phyloP scores from a whole-genome alignment of 345 rosid species.

The Physaria fendleri region DNA sequence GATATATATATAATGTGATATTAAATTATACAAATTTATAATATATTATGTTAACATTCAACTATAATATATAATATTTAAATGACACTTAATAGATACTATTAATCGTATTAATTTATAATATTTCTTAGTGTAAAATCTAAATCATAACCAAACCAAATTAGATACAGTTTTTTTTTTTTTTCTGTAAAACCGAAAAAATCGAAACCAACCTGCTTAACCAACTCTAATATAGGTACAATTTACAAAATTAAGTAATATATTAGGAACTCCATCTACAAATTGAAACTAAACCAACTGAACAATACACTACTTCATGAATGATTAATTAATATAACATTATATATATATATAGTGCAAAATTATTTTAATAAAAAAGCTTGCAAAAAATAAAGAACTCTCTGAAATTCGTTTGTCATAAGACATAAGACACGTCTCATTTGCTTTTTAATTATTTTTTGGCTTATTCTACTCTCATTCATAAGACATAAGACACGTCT shows the following conservation, averaged over 20 bases:
- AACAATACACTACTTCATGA: background rate
- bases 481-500: slow-evolving; percentile 5
- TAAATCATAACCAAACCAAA: no score
- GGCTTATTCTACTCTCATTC: background rate
- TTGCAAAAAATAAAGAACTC: background rate
- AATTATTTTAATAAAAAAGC: background rate
- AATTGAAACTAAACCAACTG: background rate
- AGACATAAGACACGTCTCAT: slow-evolving; percentile 7
- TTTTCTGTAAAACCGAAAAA: no score
- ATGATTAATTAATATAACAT: no score
- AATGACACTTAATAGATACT: no score
- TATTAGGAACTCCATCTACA: background rate
- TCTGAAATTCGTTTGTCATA: background rate
- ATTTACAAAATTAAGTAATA: background rate
- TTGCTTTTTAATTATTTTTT: background rate
- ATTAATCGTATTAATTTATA: no score
- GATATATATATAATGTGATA: no score
- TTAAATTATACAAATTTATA: no score
- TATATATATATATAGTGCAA: background rate
- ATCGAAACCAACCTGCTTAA: no score
- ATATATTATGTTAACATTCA: no score
- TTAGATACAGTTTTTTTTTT: no score
- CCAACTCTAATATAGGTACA: background rate
- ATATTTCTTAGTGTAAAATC: no score
- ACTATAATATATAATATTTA: no score